phyloP scores from a whole-genome alignment of 345 rosid species.

The Mangifera indica region DNA sequence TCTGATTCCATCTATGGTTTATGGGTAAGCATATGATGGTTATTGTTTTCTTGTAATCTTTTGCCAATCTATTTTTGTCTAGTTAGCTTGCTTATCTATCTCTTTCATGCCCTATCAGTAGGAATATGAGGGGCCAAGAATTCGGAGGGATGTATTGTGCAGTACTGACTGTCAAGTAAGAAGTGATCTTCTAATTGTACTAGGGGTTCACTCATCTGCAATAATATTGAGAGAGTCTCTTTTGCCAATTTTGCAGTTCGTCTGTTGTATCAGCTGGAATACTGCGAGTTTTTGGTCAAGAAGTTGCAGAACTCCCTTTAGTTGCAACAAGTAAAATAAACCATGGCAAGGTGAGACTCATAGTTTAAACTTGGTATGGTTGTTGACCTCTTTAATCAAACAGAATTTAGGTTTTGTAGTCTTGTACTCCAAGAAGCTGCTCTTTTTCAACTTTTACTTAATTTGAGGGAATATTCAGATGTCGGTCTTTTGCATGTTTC shows the following conservation, averaged over 20 bases:
- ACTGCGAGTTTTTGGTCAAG: conserved; percentile 76
- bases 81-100: conserved; percentile 1
- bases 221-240: conserved; percentile 11
- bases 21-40: conserved; percentile 57
- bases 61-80: conserved; percentile 6
- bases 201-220: neutral
- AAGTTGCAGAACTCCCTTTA: conserved; percentile 90
- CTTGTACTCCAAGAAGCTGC: neutral
- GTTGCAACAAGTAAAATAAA: conserved; percentile 74
- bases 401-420: neutral
- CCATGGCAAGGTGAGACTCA: conserved; percentile 67
- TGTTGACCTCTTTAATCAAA: neutral
- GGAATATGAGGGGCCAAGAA: conserved; percentile 76
- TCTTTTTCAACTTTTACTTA: neutral
- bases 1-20: conserved; percentile 89
- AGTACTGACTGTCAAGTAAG: conserved; percentile 84
- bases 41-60: neutral
- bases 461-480: neutral
- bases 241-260: conserved; percentile 45
- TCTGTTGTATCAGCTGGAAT: conserved; percentile 81
- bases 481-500: neutral
- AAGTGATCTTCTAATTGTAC: conserved; percentile 12
- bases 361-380: conserved; percentile 1
- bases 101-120: conserved; percentile 31
- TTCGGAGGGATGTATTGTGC: conserved; percentile 90